Base-by-base conservation (phyloP, 2,329 filamentous ascomycete genomes). In the Harringtonia lauricola region DNA sequence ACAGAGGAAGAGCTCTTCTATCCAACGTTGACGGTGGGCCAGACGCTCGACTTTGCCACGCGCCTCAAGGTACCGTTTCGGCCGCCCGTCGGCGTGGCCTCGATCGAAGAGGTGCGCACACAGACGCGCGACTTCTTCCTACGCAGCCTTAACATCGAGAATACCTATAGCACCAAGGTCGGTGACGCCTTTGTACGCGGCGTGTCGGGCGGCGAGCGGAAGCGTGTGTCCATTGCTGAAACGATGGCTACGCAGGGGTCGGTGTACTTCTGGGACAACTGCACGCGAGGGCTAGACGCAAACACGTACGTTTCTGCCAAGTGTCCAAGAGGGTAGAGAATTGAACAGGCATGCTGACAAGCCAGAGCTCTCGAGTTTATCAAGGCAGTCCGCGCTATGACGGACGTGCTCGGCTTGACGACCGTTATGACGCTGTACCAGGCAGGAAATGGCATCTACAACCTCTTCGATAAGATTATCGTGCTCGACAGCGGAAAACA, bases 221-320 rank as follows among this genome's bases (percentile, higher is more conserved):
- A 89, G 62, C 78, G 85, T 57, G 83, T 89, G 5, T 81, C 75
- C 40, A 86, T 88, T 51, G 81, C 79, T 5, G 83, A 88, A 59
- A 79, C 79, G 7, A 75, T 83, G 47, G 70, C 72, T 8, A 66
- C 67, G 0, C 60, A 68, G 13, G 74, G 76, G 2, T 79, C 72
- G 30, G 65, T 76, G 2, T 81, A 83, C 57, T 81, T 79, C 46
- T 88, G 83, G 83, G 83, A 81, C 50, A 84, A 85, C 47, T 76
- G 72, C 4, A 84, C 79, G 0, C 67, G 70, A 43, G 81, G 81
- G 2, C 62, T 85, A 2, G 81, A 85, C 52, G 72, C 76, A 7
- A 74, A 70, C 21, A 84, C 0, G 58, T 79, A 57, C 76, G 47
- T 63, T 64, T 36, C 17, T 18, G n/a, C 4, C 13, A 5, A 15